Percentiles rank a stretch among this genome's conserved stretches.
Conservation (phyloP, 2,329 filamentous ascomycete genomes). For the Fusarium musae region DNA sequence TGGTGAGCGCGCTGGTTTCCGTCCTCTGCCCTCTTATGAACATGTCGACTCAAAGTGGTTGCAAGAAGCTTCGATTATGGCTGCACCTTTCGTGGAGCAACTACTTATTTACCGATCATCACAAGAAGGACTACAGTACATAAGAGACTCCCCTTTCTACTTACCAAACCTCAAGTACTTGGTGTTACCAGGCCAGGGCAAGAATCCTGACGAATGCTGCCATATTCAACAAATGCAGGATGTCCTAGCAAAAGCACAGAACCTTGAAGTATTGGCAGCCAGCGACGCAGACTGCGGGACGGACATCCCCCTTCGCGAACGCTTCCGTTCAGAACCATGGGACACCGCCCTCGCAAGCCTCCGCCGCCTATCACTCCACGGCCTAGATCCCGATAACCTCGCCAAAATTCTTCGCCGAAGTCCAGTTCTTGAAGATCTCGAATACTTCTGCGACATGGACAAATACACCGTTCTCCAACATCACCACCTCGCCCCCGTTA, state of each 20-base stretch:
- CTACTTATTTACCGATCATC: slow-evolving; percentile 44
- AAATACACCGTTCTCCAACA: slow-evolving; percentile 44
- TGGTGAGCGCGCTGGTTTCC: slow-evolving; percentile 41
- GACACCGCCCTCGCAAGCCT: slow-evolving; percentile 40
- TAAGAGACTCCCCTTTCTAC: slow-evolving; percentile 43
- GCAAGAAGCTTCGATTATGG: slow-evolving; percentile 46
- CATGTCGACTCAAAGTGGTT: slow-evolving; percentile 44
- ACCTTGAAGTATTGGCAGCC: slow-evolving; percentile 40
- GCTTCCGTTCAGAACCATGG: slow-evolving; percentile 43
- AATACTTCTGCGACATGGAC: slow-evolving; percentile 46
- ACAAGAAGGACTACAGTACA: slow-evolving; percentile 41
- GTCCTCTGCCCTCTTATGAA: slow-evolving; percentile 37
- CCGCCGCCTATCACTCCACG: slow-evolving; percentile 41
- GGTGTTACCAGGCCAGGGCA: slow-evolving; percentile 40
- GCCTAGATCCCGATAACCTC: slow-evolving; percentile 42
- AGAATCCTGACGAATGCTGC: slow-evolving; percentile 40
- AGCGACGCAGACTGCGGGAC: slow-evolving; percentile 43
- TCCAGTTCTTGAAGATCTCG: slow-evolving; percentile 41
- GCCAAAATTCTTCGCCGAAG: slow-evolving; percentile 42
- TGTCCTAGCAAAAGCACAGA: slow-evolving; percentile 41
- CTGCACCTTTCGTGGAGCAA: slow-evolving; percentile 42
- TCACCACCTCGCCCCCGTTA: slow-evolving; percentile 31
- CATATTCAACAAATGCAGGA: slow-evolving; percentile 47
- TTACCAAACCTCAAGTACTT: slow-evolving; percentile 45
- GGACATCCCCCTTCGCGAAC: slow-evolving; percentile 42